Base-by-base conservation (phyloP, 306 rosid genomes). In the Amphicarpaea edgeworthii region DNA sequence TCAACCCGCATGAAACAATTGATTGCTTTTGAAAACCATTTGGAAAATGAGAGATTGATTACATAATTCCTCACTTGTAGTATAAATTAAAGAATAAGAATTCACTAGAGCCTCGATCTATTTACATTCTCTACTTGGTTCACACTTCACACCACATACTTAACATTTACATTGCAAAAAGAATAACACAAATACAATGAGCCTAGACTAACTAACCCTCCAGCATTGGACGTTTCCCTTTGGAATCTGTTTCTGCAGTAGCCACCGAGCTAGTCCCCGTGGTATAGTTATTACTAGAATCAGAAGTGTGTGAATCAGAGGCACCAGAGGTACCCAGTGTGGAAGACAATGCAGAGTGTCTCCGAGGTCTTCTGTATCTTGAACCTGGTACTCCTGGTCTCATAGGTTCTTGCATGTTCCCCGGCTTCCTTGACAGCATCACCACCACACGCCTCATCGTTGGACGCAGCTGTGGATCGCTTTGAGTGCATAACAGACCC, bases 401-500 rank as follows among this genome's bases (percentile, higher is more conserved):
- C 0, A 83, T 84, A 34, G 97, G 96, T 75, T 95, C 96, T 12
- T 90, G 93, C 81, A 95, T 79, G 70, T 85, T 83, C 12, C 88
- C 87, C 0, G 92, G 88, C 68, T 83, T 95, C 83, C 82, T 88
- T 0, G 97, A 92, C 7, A 95, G 86, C 70, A 82, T 85, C 83
- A 92, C 87, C 75, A 90, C 91, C 64, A 92, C 92, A 0, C 93
- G 92, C 19, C 87, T 82, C 99, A 95, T 95, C 17, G 66, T 81
- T 3, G 96, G 99, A 7, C 99, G 95, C 3, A 84, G 81, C 20
- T 57, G 73, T 0, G 97, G 96, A 49, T 95, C 97, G 0, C 99
- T 90, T 78, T 95, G 98, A 0, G 78, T 60, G 45, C 88, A 85
- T 11, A 85, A 72, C 60, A 85, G 43, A 45, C 73, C 88, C 8